A percentile compares a stretch with the other conserved stretches of the same genome.
These are phyloP conservation scores for Liriodendron chinense DNA, from an alignment of 164 flowering plant species.

Conservation along the genomic window DNA sequence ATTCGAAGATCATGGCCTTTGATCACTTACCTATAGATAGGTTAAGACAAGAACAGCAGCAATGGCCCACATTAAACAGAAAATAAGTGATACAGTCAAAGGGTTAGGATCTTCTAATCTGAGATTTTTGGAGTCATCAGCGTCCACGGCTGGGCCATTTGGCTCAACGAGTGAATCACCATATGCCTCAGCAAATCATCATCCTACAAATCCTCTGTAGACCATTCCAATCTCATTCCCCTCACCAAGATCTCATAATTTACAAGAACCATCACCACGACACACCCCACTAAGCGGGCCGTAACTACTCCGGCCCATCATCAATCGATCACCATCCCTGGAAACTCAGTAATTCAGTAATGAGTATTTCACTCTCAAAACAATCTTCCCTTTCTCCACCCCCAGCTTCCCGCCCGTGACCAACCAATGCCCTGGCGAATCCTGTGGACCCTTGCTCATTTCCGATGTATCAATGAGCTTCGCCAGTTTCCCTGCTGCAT, in stretches of 20 bases:
- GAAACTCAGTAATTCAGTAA: conserved; percentile 57
- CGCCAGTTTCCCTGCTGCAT: conserved; percentile 38
- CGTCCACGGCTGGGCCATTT: neutral
- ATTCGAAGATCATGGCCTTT: no score
- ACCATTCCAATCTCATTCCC: neutral
- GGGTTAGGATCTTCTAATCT: neutral
- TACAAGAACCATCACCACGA: neutral
- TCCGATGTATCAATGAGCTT: conserved; percentile 67
- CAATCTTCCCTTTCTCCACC: conserved; percentile 75
- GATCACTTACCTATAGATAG: neutral
- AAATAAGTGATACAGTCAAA: no score
- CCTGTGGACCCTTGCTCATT: conserved; percentile 73
- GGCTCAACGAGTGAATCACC: neutral
- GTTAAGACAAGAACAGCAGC: neutral
- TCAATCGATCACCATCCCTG: neutral
- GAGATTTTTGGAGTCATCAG: neutral
- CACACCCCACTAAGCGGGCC: neutral
- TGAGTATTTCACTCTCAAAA: conserved; percentile 73
- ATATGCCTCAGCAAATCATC: neutral
- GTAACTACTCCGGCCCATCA: neutral
- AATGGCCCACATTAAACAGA: neutral
- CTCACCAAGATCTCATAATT: neutral
- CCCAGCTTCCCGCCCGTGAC: conserved; percentile 90
- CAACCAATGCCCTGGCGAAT: conserved; percentile 87
- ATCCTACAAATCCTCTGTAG: neutral